Base-by-base conservation (phyloP, 1,139 yeast genomes). In the Yamadazyma trypodendri region DNA sequence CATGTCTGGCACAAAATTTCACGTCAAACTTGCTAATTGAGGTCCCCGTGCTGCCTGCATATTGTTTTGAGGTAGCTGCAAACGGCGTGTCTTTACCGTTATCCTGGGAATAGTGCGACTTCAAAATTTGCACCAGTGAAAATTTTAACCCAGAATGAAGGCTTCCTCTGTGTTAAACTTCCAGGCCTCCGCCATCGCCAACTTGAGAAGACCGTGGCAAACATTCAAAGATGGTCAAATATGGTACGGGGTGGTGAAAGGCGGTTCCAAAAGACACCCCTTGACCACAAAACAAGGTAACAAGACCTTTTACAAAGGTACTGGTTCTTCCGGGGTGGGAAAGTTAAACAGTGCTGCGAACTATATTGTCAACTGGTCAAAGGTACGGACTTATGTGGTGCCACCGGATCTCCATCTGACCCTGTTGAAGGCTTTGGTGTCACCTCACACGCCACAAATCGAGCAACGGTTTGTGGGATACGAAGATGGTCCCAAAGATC, bases 291-390 rank as follows among this genome's bases (percentile, higher is more conserved):
- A 92, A 56, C 92, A 88, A 58, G 97, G 98, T 54, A 92, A 90
- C 66, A 89, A 90, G 70, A 82, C 85, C 54, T 87, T 75, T 65
- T 92, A 94, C 65, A 92, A 90, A 61, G 99, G 98, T 68, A 92
- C 97, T 15, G 78, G 97, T 44, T 87, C 98, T 5, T 77, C 95
- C 2, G 97, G 97, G 61, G 79, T 88, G 45, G 99, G 99, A 56
- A 74, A 72, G 41, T 79, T 84, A 57, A 84, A 94, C 40, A 69
- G 72, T 25, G 73, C 73, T 46, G 97, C 96, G 38, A 76, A 78
- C 25, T 94, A 87, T 60, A 70, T 78, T 12, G 76, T 92, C 47
- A 76, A 87, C 65, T 92, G 95, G 88, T 63, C 66, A 29, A 88
- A 84, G 56, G 98, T 90, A 23, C 76, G 97, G 54, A 89, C 97